Base-by-base conservation (phyloP, 2,329 filamentous ascomycete genomes). In the Fusarium oxysporum region DNA sequence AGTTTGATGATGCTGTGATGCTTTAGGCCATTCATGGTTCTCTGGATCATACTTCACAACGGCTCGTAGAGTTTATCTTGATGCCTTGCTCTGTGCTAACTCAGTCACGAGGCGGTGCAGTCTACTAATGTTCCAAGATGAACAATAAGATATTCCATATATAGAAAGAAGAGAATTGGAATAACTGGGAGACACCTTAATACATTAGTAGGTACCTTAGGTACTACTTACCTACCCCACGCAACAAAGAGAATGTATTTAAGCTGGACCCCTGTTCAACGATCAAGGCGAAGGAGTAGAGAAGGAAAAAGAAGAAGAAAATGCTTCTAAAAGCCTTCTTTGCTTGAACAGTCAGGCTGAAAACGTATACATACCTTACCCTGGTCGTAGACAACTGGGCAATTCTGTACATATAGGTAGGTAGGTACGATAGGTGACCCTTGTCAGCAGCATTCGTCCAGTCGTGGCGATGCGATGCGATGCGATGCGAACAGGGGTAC, bases 271-370 rank as follows among this genome's bases (percentile, higher is more conserved):
- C 56, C 53, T 55, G 43, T 28, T 63, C 40, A 43, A n/a, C 25
- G 33, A 48, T 48, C 19, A n/a, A 21, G 28, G 45, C 30, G 21
- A 30, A 54, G 35, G 35, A 16, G 32, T 25, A 35, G 14, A 35
- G n/a, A 43, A 41, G 40, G 32, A 33, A 19, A 16, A 21, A 21
- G 23, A 45, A 25, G 35, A 51, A 30, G 16, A 35, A 44, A 65
- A 64, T 53, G 28, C 55, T 70, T 63, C 55, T 23, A 58, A 41
- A 73, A 62, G 44, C 43, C 61, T 73, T 72, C 53, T 65, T 73
- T 58, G 50, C 65, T 61, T 65, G 51, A 73, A 64, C 55, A 17
- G 47, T 56, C 58, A 59, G 57, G 54, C 58, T 68, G 62, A 62
- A 62, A 53, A 64, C 47, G 43, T 21, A 64, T 56, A 56, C 35